These are phyloP conservation scores for Ligustrum vulgare DNA, from an alignment of 257 asterid genomes.

Conservation along the genomic window DNA sequence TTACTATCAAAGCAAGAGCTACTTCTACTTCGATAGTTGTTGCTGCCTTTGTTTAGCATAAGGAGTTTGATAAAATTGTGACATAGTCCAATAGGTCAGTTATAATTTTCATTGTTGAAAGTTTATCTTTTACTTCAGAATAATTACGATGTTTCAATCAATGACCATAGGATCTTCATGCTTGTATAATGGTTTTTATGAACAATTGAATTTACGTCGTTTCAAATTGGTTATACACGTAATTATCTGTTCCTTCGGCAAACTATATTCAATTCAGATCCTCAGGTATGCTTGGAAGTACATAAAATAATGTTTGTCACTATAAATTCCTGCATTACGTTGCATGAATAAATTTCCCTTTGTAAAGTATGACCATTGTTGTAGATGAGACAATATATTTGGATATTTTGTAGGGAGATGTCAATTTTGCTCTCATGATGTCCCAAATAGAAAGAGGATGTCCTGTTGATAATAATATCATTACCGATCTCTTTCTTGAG, in stretches of 20 bases:
- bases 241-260: constrained; percentile 65
- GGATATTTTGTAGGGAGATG: constrained; percentile 73
- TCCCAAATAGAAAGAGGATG: constrained; percentile 99
- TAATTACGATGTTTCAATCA: no score
- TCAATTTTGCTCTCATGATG: constrained; percentile 95
- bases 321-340: not conserved
- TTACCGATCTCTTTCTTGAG: no score
- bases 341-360: not conserved
- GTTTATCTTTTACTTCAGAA: not conserved
- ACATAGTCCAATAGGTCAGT: constrained; percentile 87
- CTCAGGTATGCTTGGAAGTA: constrained; percentile 44
- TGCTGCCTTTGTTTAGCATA: constrained; percentile 93
- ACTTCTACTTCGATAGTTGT: constrained; percentile 95
- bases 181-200: constrained; percentile 10
- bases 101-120: not conserved
- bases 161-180: no score
- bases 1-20: constrained; percentile 93
- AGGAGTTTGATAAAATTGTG: constrained; percentile 88
- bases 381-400: not conserved
- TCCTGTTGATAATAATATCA: constrained; percentile 89
- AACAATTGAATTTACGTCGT: constrained; percentile 24
- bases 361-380: not conserved
- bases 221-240: constrained; percentile 65
- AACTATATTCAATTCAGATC: constrained; percentile 63
- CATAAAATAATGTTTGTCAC: not conserved